Evolutionary conservation across 1,284 basidiomycete species (phyloP).

Genomic region (Schizophyllum amplum): DNA sequence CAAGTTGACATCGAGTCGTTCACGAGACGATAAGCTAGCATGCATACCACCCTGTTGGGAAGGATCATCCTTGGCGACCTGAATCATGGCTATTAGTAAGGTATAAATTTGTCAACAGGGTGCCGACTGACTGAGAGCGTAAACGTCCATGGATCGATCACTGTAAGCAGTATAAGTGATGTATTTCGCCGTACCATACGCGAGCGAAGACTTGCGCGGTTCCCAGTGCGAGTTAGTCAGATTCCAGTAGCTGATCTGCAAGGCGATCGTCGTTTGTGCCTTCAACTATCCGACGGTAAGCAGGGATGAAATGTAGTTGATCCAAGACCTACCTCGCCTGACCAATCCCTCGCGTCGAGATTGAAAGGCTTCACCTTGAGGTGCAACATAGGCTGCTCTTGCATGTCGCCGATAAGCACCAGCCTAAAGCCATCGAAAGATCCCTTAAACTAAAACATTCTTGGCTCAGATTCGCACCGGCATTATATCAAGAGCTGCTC

Average conservation of each 20-base stretch:
- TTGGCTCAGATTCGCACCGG: slow-evolving; percentile 1
- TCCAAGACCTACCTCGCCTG: slow-evolving; percentile 60
- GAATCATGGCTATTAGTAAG: background rate
- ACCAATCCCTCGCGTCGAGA: slow-evolving; percentile 89
- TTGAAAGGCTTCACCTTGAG: slow-evolving; percentile 82
- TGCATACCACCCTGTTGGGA: slow-evolving; percentile 41
- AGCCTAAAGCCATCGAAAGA: slow-evolving; percentile 88
- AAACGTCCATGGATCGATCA: slow-evolving; percentile 97
- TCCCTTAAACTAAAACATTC: slow-evolving; percentile 56
- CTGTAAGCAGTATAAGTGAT: slow-evolving; percentile 25
- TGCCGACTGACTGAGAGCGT: slow-evolving; percentile 53
- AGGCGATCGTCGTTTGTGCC: slow-evolving; percentile 73
- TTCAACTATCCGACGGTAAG: slow-evolving; percentile 48
- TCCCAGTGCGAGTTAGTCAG: slow-evolving; percentile 98
- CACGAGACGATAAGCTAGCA: slow-evolving; percentile 66
- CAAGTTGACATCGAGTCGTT: slow-evolving; percentile 88
- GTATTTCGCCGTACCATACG: slow-evolving; percentile 2
- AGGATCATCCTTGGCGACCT: slow-evolving; percentile 48
- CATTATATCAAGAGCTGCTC: slow-evolving; percentile 4
- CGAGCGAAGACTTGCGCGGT: slow-evolving; percentile 50
- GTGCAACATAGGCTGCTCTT: slow-evolving; percentile 93
- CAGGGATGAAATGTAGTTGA: slow-evolving; percentile 5
- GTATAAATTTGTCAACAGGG: background rate
- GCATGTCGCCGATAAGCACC: slow-evolving; percentile 90
- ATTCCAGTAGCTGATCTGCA: slow-evolving; percentile 94